Evolutionary conservation across 768 basidiomycete species (phyloP).

Genomic region (Hypholoma sublateritium): DNA sequence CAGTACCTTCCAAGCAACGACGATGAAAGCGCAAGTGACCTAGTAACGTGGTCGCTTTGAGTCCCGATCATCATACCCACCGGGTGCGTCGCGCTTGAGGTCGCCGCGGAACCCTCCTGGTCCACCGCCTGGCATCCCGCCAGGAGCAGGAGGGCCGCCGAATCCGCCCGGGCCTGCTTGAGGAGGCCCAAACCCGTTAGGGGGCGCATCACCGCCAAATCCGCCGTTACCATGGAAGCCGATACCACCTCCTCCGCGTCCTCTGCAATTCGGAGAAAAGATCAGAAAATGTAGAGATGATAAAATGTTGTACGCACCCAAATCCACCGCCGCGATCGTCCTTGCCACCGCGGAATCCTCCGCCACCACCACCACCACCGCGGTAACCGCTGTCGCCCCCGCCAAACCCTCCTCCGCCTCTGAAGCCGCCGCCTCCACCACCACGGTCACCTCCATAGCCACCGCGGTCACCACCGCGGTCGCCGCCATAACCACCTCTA

Average conservation of each 20-base stretch:
- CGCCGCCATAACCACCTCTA: constrained; percentile 39
- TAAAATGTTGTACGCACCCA: constrained; percentile 36
- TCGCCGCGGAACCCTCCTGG: constrained; percentile 62
- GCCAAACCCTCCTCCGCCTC: constrained; percentile 39
- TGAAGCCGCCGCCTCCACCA: constrained; percentile 39
- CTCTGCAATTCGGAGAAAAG: constrained; percentile 29
- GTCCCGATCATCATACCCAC: constrained; percentile 82
- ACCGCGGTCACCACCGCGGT: constrained; percentile 31
- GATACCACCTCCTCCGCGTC: constrained; percentile 72
- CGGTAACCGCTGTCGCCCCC: constrained; percentile 41
- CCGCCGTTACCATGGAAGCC: constrained; percentile 67
- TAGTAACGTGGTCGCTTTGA: constrained; percentile 81
- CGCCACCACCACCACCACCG: constrained; percentile 31
- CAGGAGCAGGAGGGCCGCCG: constrained; percentile 30
- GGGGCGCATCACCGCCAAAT: constrained; percentile 45
- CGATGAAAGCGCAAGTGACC: constrained; percentile 33
- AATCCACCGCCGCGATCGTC: constrained; percentile 50
- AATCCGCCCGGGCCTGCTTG: constrained; percentile 34
- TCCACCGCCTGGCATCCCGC: constrained; percentile 44
- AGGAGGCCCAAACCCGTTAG: constrained; percentile 46
- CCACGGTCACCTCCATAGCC: constrained; percentile 43
- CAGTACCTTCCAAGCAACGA: constrained; percentile 8
- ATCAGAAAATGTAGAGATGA: constrained; percentile 12
- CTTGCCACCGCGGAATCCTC: constrained; percentile 39
- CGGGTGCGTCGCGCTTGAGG: constrained; percentile 76